Percentiles rank a stretch among this genome's conserved stretches.
These are phyloP conservation scores for Bassia scoparia DNA, from an alignment of 148 eudicot species.

Conservation along the genomic window DNA sequence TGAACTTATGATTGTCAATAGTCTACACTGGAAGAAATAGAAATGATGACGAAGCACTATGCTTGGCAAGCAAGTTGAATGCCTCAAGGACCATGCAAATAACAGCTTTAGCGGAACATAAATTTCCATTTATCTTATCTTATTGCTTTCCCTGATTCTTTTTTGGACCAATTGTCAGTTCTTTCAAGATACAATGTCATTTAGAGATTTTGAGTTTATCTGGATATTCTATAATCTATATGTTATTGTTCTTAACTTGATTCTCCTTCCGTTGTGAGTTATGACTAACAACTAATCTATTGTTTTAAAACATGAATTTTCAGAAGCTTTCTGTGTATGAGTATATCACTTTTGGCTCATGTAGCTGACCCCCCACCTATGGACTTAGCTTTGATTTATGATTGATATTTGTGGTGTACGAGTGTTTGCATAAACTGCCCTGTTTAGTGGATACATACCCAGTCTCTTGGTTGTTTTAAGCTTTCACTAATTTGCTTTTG, in stretches of 20 bases:
- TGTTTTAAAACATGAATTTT: not conserved
- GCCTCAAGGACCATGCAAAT: not conserved
- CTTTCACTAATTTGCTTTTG: conserved; percentile 5
- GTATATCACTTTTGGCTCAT: no score
- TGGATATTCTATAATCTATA: not conserved
- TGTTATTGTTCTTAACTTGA: no score
- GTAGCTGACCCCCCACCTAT: no score
- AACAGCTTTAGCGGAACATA: not conserved
- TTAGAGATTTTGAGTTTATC: not conserved
- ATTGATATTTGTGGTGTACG: no score
- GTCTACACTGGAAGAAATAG: no score
- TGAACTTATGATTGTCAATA: not conserved
- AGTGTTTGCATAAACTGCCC: not conserved
- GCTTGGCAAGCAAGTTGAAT: not conserved
- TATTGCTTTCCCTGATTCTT: not conserved
- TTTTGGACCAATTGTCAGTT: not conserved
- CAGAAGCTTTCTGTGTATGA: not conserved
- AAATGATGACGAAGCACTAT: not conserved
- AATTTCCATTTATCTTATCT: not conserved
- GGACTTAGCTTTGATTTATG: no score
- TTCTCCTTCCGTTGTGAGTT: no score
- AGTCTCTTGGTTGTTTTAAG: not conserved
- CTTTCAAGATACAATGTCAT: not conserved
- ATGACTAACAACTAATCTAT: not conserved
- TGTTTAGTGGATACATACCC: not conserved